Evolutionary conservation across 2,329 filamentous ascomycete species (phyloP), one percentile per base, ranked within the genome.

Genomic region (Penicillium thymicola): DNA sequence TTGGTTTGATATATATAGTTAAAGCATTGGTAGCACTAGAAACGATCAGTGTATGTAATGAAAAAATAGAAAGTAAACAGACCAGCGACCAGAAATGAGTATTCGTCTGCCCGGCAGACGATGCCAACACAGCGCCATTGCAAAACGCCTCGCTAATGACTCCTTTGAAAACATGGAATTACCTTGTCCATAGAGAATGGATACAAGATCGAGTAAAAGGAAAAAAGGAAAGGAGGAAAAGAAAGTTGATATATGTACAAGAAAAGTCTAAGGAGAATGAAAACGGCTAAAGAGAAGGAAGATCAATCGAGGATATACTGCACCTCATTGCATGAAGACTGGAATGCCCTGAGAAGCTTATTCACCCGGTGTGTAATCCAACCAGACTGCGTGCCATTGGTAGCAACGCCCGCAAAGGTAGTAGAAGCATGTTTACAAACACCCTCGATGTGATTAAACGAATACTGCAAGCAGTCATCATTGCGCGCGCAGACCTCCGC

Each of bases 311-410:
- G 55, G 34, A 70, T 61, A 28, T 65, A 70, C 37, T 65, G 57
- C 10, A 65, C 62, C 27, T 65, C 54, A 18, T 61, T 44, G 47
- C 68, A 66, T 13, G 64, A 69, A 6, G 62, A 63, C 34, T 64
- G 60, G 46, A 68, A 62, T 27, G 54, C 58, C 21, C 57, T 59
- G 48, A 70, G 45, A 2, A 66, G 40, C 47, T 58, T 59, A 36
- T 68, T 57, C 18, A 70, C 58, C 4, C 67, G 62, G 8, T 55
- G 46, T 3, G 47, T 57, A 51, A 68, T 67, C 68, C 68, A 70
- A 10, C 68, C 68, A 16, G 65, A 68, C 13, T 60, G 57, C 0
- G 61, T 61, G 4, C 59, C 63, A 36, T 57, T 62, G 30, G 51
- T 59, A 10, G 52, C 47, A 14, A 55, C 56, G 28, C 59, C 66